A percentile compares a stretch with the other conserved stretches of the same genome.
Conservation (phyloP, 768 basidiomycete genomes). For the Leccinum obscurum region DNA sequence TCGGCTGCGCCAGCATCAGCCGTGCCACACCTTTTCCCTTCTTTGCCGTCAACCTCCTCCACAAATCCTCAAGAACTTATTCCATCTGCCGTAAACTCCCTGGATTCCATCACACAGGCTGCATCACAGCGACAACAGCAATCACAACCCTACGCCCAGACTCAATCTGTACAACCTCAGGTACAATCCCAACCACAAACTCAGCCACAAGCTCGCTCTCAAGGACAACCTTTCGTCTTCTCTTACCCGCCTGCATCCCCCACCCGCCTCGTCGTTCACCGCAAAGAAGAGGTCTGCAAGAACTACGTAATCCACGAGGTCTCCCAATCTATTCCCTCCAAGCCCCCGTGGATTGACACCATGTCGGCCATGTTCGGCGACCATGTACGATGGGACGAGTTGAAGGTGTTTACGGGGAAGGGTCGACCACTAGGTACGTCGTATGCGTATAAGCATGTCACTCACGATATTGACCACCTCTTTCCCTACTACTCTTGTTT, state of each 20-base stretch:
- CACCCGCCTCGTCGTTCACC: constrained; percentile 25
- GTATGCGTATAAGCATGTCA: not conserved
- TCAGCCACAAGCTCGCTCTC: not conserved
- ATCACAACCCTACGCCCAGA: not conserved
- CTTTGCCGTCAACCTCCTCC: not conserved
- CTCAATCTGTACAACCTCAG: not conserved
- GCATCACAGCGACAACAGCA: constrained; percentile 4
- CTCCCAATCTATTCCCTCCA: constrained; percentile 43
- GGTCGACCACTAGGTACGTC: constrained; percentile 61
- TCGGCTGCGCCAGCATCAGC: not conserved
- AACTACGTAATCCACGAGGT: constrained; percentile 73
- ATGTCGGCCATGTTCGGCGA: constrained; percentile 85
- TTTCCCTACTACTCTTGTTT: not conserved
- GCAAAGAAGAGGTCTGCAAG: constrained; percentile 54
- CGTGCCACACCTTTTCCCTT: not conserved
- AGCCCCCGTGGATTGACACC: constrained; percentile 67
- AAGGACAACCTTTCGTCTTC: constrained; percentile 4
- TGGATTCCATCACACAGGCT: not conserved
- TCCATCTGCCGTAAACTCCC: not conserved
- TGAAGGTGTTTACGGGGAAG: constrained; percentile 64
- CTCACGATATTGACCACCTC: not conserved
- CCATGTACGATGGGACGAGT: constrained; percentile 77
- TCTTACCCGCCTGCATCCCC: constrained; percentile 13
- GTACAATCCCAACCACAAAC: not conserved
- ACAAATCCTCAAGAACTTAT: not conserved